Evolutionary conservation across 352 stramenopile genomes (phyloP).

Genomic region (Pythium brachiatum): DNA sequence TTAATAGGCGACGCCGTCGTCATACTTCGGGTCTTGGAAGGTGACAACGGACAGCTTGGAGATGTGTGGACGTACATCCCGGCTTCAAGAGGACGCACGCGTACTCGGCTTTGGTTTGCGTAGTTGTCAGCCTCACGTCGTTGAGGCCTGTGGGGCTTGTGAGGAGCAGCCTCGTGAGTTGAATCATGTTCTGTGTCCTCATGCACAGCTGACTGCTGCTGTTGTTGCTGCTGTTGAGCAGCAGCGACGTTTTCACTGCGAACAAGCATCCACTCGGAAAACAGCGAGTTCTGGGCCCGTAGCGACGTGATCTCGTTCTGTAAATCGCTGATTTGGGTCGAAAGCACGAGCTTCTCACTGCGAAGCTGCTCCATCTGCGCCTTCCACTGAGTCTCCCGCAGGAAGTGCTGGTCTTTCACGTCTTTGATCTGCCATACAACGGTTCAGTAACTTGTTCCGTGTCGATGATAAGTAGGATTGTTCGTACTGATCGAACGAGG

Average conservation of each 20-base stretch:
- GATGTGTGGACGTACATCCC: slow-evolving; percentile 32
- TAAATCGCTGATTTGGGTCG: slow-evolving; percentile 47
- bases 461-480: not conserved
- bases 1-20: slow-evolving; percentile 38
- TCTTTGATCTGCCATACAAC: slow-evolving; percentile 49
- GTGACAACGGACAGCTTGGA: slow-evolving; percentile 25
- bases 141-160: slow-evolving; percentile 6
- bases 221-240: slow-evolving; percentile 21
- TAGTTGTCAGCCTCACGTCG: not conserved
- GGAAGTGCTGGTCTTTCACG: slow-evolving; percentile 64
- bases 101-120: not conserved
- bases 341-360: slow-evolving; percentile 41
- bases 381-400: slow-evolving; percentile 63
- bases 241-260: slow-evolving; percentile 48
- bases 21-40: slow-evolving; percentile 37
- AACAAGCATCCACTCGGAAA: slow-evolving; percentile 82
- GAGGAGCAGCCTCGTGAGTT: not conserved
- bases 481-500: slow-evolving; percentile 50
- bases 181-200: not conserved
- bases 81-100: slow-evolving; percentile 16
- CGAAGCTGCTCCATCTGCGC: slow-evolving; percentile 48
- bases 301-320: slow-evolving; percentile 58
- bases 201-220: not conserved
- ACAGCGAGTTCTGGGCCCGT: slow-evolving; percentile 60
- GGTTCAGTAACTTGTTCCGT: not conserved